phyloP scores from a whole-genome alignment of 2,329 filamentous ascomycete species.

The Phyllosticta ampelicida region DNA sequence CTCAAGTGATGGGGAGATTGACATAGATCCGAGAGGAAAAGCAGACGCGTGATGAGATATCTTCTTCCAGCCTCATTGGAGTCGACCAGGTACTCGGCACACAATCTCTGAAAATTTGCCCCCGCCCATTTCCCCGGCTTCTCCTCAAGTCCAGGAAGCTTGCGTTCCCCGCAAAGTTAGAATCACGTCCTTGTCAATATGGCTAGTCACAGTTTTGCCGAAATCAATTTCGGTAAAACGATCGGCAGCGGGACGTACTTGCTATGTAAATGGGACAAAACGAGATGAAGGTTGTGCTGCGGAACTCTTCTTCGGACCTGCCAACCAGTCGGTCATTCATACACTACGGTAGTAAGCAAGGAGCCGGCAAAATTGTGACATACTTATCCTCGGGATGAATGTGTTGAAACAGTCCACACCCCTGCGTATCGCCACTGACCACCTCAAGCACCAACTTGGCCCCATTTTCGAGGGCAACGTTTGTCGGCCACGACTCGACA shows the following conservation, averaged over 20 bases:
- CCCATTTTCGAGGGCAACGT: slow-evolving; percentile 45
- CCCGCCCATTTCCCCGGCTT: too few relatives aligned
- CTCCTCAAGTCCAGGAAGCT: too few relatives aligned
- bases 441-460: slow-evolving; percentile 47
- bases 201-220: background rate
- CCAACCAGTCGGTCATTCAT: background rate
- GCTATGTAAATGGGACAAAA: slow-evolving; percentile 37
- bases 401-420: slow-evolving; percentile 47
- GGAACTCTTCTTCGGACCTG: slow-evolving; percentile 31
- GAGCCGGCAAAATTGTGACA: too few relatives aligned
- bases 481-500: slow-evolving; percentile 55
- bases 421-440: slow-evolving; percentile 45
- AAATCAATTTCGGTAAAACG: slow-evolving; percentile 38
- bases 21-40: too few relatives aligned
- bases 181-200: too few relatives aligned
- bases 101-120: too few relatives aligned
- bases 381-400: slow-evolving; percentile 39
- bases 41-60: too few relatives aligned
- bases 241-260: slow-evolving; percentile 46
- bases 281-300: slow-evolving; percentile 43
- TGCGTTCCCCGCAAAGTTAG: too few relatives aligned
- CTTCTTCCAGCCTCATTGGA: too few relatives aligned
- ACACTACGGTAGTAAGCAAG: too few relatives aligned
- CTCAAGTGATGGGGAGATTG: too few relatives aligned
- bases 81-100: too few relatives aligned